phyloP scores from a whole-genome alignment of 768 basidiomycete species.

The Mycena polygramma region DNA sequence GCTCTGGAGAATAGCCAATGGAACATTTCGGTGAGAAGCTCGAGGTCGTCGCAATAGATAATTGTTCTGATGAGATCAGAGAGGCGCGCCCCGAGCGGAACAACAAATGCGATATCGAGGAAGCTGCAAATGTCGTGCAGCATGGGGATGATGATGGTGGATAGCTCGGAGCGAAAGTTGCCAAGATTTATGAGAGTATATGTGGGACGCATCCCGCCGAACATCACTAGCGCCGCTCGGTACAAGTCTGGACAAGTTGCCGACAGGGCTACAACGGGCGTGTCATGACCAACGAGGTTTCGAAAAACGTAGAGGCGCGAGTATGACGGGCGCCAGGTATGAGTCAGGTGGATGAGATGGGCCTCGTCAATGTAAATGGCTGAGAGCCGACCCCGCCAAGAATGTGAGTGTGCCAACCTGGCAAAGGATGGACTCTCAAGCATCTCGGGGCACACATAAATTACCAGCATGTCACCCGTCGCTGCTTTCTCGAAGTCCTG shows the following conservation, averaged over 20 bases:
- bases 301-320: conserved; percentile 26
- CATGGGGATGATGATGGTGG: conserved; percentile 37
- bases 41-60: conserved; percentile 37
- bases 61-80: conserved; percentile 20
- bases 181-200: conserved; percentile 39
- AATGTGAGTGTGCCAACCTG: conserved; percentile 26
- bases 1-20: conserved; percentile 36
- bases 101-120: conserved; percentile 37
- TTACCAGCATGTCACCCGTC: conserved; percentile 27
- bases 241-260: no score
- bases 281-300: conserved; percentile 32
- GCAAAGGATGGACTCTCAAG: conserved; percentile 42
- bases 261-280: conserved; percentile 36
- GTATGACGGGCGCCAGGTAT: neutral
- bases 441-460: conserved; percentile 43
- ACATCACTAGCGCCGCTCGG: no score
- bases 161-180: conserved; percentile 41
- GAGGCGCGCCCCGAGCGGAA: conserved; percentile 23
- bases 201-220: no score
- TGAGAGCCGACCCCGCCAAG: conserved; percentile 37
- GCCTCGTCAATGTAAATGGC: conserved; percentile 41
- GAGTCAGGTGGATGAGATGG: conserved; percentile 36
- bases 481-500: conserved; percentile 30
- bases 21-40: conserved; percentile 39
- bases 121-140: conserved; percentile 32